These are phyloP conservation scores for Prosopis cineraria DNA, from an alignment of 306 rosid genomes.

Conservation along the genomic window DNA sequence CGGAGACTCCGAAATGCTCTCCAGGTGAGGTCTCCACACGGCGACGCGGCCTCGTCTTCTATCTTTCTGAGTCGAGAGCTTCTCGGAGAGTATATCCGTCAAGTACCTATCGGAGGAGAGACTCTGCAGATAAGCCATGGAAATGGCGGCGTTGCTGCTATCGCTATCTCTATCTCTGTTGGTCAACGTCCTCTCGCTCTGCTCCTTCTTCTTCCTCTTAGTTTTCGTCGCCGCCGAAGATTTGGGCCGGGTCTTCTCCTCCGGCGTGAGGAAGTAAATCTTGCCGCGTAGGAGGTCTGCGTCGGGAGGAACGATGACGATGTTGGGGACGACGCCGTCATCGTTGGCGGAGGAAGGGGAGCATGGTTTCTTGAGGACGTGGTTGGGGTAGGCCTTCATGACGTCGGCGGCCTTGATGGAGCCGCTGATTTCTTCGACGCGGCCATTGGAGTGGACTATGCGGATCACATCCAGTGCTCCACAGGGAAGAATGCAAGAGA, in stretches of 20 bases:
- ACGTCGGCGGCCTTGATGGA: conserved; percentile 70
- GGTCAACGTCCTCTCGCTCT: background rate
- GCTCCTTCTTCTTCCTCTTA: conserved; percentile 49
- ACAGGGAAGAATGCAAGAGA: conserved; percentile 96
- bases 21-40: conserved; percentile 91
- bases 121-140: conserved; percentile 45
- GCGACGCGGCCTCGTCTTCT: conserved; percentile 86
- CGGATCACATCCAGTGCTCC: conserved; percentile 91
- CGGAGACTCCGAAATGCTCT: conserved; percentile 88
- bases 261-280: conserved; percentile 91
- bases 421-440: conserved; percentile 84
- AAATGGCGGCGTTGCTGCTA: conserved; percentile 28
- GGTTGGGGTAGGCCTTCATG: conserved; percentile 88
- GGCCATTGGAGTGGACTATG: conserved; percentile 84
- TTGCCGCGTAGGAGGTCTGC: conserved; percentile 91
- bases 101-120: conserved; percentile 73
- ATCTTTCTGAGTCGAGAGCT: conserved; percentile 70
- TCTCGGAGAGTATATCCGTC: conserved; percentile 85
- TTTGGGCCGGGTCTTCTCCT: conserved; percentile 32
- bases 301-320: conserved; percentile 88
- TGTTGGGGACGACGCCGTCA: conserved; percentile 63
- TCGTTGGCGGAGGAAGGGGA: conserved; percentile 51
- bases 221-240: conserved; percentile 39
- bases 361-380: conserved; percentile 83
- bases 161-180: background rate